Evolutionary conservation across 768 basidiomycete genomes (phyloP).

Genomic region (Lyophyllum decastes): DNA sequence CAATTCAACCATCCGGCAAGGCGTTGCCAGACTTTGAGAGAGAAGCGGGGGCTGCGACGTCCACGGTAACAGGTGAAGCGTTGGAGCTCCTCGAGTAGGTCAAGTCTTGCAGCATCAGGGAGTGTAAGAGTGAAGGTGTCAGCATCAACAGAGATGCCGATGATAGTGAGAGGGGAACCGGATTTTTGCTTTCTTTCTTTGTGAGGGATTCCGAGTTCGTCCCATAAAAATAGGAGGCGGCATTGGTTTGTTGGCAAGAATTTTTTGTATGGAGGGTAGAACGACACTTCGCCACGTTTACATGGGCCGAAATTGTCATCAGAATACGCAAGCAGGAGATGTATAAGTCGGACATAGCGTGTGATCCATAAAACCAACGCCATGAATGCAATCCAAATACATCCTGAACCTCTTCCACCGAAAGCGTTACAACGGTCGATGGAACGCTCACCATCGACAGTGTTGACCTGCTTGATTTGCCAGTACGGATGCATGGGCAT

Average conservation of each 20-base stretch:
- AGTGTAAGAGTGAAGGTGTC: slow-evolving; percentile 29
- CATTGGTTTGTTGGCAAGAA: slow-evolving; percentile 31
- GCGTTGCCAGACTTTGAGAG: slow-evolving; percentile 7
- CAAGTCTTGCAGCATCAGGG: neutral
- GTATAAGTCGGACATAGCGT: slow-evolving; percentile 13
- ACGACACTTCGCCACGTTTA: slow-evolving; percentile 9
- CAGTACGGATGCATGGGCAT: too few relatives aligned
- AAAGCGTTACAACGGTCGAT: slow-evolving; percentile 28
- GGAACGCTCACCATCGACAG: slow-evolving; percentile 18
- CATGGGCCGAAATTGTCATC: slow-evolving; percentile 34
- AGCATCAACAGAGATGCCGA: slow-evolving; percentile 41
- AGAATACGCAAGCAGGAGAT: slow-evolving; percentile 27
- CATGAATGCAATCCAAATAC: slow-evolving; percentile 31
- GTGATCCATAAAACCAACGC: slow-evolving; percentile 38
- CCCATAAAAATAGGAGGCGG: slow-evolving; percentile 35
- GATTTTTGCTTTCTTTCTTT: slow-evolving; percentile 41
- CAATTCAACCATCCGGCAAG: slow-evolving; percentile 41
- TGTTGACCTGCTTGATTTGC: slow-evolving; percentile 41
- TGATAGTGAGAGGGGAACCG: slow-evolving; percentile 30
- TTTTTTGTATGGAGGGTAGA: slow-evolving; percentile 30
- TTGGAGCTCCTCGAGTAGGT: slow-evolving; percentile 14
- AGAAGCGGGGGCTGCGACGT: neutral
- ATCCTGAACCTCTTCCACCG: slow-evolving; percentile 17
- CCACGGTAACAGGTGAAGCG: slow-evolving; percentile 2
- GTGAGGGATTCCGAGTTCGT: slow-evolving; percentile 37